These are phyloP conservation scores for Colletotrichum sansevieriae DNA, from an alignment of 2,329 filamentous ascomycete species.

Conservation along the genomic window DNA sequence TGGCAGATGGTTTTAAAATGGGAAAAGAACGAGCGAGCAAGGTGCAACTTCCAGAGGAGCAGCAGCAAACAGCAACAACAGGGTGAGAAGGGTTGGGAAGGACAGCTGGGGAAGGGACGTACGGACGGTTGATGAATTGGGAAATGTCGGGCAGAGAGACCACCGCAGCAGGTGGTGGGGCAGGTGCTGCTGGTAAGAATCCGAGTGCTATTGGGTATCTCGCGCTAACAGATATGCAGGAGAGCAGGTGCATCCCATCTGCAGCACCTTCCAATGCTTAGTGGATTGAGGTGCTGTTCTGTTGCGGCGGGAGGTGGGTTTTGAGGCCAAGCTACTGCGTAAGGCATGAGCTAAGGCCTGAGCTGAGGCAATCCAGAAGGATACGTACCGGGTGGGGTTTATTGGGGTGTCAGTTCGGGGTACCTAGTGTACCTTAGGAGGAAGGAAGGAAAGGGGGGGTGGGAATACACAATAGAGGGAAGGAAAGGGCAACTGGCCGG, in stretches of 20 bases:
- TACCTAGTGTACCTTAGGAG: neutral
- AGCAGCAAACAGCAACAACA: neutral
- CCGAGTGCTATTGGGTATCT: neutral
- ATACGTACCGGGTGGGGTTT: slow-evolving; percentile 30
- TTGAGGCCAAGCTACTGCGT: slow-evolving; percentile 31
- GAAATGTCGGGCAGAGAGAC: too few relatives aligned
- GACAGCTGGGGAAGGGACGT: too few relatives aligned
- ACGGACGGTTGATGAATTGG: too few relatives aligned
- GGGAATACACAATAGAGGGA: neutral
- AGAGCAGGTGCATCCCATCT: neutral
- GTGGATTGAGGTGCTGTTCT: slow-evolving; percentile 19
- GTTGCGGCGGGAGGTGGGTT: slow-evolving; percentile 40
- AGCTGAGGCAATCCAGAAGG: slow-evolving; percentile 16
- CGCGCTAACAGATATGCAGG: neutral
- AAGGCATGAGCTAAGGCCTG: neutral
- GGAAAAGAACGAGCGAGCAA: slow-evolving; percentile 5
- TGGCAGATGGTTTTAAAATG: slow-evolving; percentile 34
- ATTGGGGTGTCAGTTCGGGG: slow-evolving; percentile 13
- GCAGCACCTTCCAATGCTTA: too few relatives aligned
- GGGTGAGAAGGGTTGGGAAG: too few relatives aligned
- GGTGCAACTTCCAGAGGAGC: slow-evolving; percentile 9
- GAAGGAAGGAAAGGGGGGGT: neutral
- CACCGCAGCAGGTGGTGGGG: too few relatives aligned
- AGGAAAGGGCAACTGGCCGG: neutral
- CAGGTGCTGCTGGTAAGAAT: neutral